A percentile compares a stretch with the other conserved stretches of the same genome.
Evolutionary conservation across 2,329 filamentous ascomycete genomes (phyloP).

Genomic region (Botrytis porri): DNA sequence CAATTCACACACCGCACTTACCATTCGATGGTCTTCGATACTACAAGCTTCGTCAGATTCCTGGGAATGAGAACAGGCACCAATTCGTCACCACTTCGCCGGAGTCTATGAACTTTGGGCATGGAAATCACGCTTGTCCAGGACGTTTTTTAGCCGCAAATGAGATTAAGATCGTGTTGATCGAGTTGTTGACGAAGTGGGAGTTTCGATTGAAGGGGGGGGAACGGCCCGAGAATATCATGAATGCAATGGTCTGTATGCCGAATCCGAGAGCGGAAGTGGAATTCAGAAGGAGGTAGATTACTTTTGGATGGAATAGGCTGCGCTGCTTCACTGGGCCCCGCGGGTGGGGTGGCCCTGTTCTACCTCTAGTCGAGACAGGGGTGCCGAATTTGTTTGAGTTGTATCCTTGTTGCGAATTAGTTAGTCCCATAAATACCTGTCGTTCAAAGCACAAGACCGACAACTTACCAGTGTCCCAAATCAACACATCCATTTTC

Average conservation of each 20-base stretch:
- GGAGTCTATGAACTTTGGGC: slow-evolving; percentile 39
- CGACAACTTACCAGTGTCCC: slow-evolving; percentile 7
- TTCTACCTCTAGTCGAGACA: slow-evolving; percentile 1
- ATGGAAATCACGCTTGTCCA: slow-evolving; percentile 43
- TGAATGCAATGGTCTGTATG: not conserved
- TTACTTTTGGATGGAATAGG: slow-evolving; percentile 3
- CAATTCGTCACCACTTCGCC: slow-evolving; percentile 38
- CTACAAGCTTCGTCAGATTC: slow-evolving; percentile 27
- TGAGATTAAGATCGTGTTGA: slow-evolving; percentile 40
- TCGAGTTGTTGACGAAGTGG: slow-evolving; percentile 37
- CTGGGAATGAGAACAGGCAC: slow-evolving; percentile 32
- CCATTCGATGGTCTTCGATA: slow-evolving; percentile 33
- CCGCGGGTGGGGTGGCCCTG: not conserved
- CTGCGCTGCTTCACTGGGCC: slow-evolving; percentile 1
- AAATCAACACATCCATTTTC: slow-evolving; percentile 13
- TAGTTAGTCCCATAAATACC: not conserved
- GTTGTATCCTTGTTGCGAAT: slow-evolving; percentile 1
- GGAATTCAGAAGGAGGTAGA: slow-evolving; percentile 1
- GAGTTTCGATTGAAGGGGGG: slow-evolving; percentile 24
- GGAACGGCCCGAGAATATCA: not conserved
- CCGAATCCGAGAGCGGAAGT: slow-evolving; percentile 1
- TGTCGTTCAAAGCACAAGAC: not conserved
- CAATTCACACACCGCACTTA: slow-evolving; percentile 5
- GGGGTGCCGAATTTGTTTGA: slow-evolving; percentile 1
- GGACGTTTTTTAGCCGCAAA: slow-evolving; percentile 42